Base-by-base conservation (phyloP, 2,329 filamentous ascomycete species). In the Aspergillus thermomutatus region DNA sequence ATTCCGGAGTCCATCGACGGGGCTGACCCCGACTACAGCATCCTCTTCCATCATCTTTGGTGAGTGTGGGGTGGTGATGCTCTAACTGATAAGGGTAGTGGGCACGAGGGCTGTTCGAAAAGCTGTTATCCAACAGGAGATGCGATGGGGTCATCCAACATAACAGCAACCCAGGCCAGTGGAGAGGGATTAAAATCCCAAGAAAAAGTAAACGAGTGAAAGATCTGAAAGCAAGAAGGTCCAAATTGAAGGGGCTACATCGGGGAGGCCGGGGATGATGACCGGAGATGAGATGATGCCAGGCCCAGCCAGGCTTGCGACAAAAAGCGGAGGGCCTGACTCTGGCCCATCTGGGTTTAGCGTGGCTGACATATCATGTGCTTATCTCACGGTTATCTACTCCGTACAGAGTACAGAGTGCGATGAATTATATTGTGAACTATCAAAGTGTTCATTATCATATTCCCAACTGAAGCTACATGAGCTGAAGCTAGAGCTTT, bases 11-110 rank as follows among this genome's bases (percentile, higher is more conserved):
- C 57, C 55, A 55, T 66, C 66, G 28, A 62, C 58, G 41, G 68
- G 59, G 51, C 62, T 64, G 54, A 63, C 60, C 34, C 69, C 69
- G 45, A 70, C 54, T 6, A 66, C 53, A 49, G 66, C 61, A 62
- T 74, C 73, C 54, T 70, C 67, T 57, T 74, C 72, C 66, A 74
- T 66, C 59, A 65, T 68, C 9, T 46, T 60, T 51, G 26, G 40
- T 37, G 46, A 45, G 25, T 34, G 28, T 9, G 56, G 26, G 31
- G 37, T 21, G 45, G 27, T 14, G 37, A n/a, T 19, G 46, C 10
- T 23, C 34, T 49, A 27, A 28, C 41, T 37, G 46, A 41, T 43
- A 50, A 49, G 23, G 47, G 28, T 49, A 41, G 53, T 49, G 54
- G 57, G 48, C 37, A 49, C 60, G 54, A 59, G 46, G 53, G 46